Evolutionary conservation across 1,284 basidiomycete species (phyloP), one percentile per base, ranked within the genome.

Genomic region (Athelia sp.): DNA sequence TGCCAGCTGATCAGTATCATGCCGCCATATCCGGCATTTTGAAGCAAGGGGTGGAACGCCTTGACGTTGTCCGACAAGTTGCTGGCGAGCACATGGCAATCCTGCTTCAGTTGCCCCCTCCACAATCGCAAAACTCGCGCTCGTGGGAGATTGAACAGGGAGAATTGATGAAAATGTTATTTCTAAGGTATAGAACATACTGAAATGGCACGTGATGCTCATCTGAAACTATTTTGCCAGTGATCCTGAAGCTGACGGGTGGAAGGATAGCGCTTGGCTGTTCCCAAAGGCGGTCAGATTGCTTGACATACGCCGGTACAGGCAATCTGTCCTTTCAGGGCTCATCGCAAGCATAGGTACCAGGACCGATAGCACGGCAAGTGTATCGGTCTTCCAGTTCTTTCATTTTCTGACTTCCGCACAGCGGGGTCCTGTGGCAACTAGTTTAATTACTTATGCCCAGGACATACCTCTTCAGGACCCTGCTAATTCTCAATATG

Each of bases 1-100:
- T 93, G 21, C 78, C 86, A 13, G 68, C 81, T 14, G 60, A 67
- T n/a, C 71, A 69, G 47, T 87, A 81, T 64, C 75, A 82, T 51
- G 59, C 67, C n/a, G 73, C 78, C 10, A 62, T 90, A 38, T 79
- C 76, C 2, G 84, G 82, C 0, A 79, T 95, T 46, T 71, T 93
- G 51, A 97, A 93, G 66, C 93, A 97, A 63, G 87, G 90, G 6
- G 82, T 92, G 15, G 96, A 98, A 66, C 78, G 93, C 54, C 80
- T 98, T 22, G 94, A 98, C 62, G 90, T 89, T 58, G 90, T 98
- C 26, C 79, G 95, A 29, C 83, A 86, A 51, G 82, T 81, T 38
- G 87, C 91, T 2, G 93, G 91, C 0, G 70, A 76, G 56, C 73
- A 76, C 53, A 76, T 92, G 49, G 55, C 80, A 51, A 63, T 65